phyloP scores from a whole-genome alignment of 2,329 filamentous ascomycete genomes.

The Fusarium piperis region DNA sequence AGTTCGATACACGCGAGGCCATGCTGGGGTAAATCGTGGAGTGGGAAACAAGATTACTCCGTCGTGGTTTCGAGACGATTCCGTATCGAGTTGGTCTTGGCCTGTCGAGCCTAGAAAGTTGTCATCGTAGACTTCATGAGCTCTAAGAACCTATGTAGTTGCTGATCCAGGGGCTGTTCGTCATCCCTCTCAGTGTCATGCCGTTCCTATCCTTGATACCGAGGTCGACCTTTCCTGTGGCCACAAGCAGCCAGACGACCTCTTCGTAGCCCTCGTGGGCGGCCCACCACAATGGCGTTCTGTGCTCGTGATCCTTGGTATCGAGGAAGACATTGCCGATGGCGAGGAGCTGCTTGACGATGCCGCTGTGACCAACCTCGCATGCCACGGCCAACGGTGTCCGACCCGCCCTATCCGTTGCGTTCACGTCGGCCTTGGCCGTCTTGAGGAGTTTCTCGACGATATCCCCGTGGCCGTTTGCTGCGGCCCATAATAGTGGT shows the following conservation, averaged over 20 bases:
- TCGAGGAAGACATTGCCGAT: neutral
- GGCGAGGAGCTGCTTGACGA: neutral
- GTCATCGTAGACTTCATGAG: neutral
- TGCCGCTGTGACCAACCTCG: neutral
- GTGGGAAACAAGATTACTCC: neutral
- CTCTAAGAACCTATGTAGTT: neutral
- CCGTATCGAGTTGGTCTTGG: neutral
- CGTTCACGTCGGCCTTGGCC: constrained; percentile 19
- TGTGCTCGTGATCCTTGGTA: neutral
- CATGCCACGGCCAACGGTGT: neutral
- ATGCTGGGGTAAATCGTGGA: neutral
- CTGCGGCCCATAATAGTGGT: neutral
- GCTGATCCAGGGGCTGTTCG: neutral
- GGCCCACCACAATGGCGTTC: neutral
- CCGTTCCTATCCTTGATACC: neutral
- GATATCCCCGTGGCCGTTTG: constrained; percentile 11
- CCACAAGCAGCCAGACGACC: neutral
- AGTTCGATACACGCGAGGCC: neutral
- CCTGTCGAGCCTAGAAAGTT: neutral
- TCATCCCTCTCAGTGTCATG: neutral
- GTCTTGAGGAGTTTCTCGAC: constrained; percentile 24
- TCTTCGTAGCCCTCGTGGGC: neutral
- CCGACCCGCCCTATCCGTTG: neutral
- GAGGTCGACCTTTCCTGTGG: neutral
- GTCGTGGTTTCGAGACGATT: neutral